These are phyloP conservation scores for Candida sanyaensis DNA, from an alignment of 1,139 yeast genomes.

Conservation along the genomic window DNA sequence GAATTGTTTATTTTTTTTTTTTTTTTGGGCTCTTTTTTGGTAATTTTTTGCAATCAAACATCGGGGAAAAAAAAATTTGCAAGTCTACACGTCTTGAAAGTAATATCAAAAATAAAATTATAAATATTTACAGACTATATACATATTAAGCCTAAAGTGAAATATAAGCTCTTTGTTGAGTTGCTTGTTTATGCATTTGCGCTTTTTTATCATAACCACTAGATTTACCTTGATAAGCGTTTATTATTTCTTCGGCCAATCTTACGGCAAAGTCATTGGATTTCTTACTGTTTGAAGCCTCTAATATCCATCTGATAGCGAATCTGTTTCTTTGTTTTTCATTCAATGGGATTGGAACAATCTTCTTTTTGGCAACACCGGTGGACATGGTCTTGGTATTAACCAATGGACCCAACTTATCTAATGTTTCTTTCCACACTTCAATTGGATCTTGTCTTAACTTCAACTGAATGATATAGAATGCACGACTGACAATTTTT, in stretches of 20 bases:
- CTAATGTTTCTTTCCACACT: constrained; percentile 72
- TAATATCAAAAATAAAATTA: neutral
- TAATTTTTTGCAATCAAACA: constrained; percentile 3
- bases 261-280: constrained; percentile 84
- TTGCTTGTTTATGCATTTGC: constrained; percentile 82
- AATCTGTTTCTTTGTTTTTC: constrained; percentile 81
- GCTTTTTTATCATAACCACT: constrained; percentile 84
- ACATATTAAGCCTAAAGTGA: constrained; percentile 16
- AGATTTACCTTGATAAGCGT: constrained; percentile 77
- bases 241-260: constrained; percentile 83
- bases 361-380: constrained; percentile 79
- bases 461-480: constrained; percentile 75
- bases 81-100: neutral
- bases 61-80: neutral
- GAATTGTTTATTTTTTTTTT: too few relatives aligned
- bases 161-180: constrained; percentile 76
- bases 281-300: constrained; percentile 77
- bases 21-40: neutral
- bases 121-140: constrained; percentile 1
- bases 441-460: constrained; percentile 76
- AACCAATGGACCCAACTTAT: constrained; percentile 83
- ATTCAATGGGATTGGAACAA: constrained; percentile 81
- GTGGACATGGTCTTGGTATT: constrained; percentile 77
- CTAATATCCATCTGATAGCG: constrained; percentile 90
- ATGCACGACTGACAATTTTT: constrained; percentile 70